Percentiles rank a stretch among this genome's conserved stretches.
phyloP scores from a whole-genome alignment of 1,284 basidiomycete genomes.

The Cutaneotrichosporon sp. region DNA sequence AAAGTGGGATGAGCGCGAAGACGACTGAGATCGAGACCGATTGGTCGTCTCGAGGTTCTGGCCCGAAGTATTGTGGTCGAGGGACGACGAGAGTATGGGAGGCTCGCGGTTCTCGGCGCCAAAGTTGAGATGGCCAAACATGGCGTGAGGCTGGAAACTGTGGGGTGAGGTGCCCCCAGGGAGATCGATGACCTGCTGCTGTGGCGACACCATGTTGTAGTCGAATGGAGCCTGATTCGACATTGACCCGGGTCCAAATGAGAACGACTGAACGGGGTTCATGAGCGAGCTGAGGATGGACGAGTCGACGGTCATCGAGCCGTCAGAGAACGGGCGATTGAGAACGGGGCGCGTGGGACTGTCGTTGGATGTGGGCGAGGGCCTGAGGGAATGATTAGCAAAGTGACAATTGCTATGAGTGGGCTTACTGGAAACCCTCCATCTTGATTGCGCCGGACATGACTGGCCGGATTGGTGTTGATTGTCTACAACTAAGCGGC shows the following conservation, averaged over 20 bases:
- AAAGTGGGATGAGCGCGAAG: constrained; percentile 34
- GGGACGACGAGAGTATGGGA: constrained; percentile 26
- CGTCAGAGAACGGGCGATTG: constrained; percentile 45
- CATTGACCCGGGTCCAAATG: constrained; percentile 18
- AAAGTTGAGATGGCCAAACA: constrained; percentile 39
- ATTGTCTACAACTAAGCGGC: not conserved
- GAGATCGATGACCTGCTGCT: constrained; percentile 25
- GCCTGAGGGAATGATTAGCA: constrained; percentile 7
- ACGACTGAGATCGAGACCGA: constrained; percentile 40
- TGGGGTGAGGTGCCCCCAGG: constrained; percentile 24
- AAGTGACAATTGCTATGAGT: not conserved
- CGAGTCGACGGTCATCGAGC: constrained; percentile 46
- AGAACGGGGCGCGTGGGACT: constrained; percentile 31
- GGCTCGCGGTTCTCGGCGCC: constrained; percentile 42
- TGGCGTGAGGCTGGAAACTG: constrained; percentile 34
- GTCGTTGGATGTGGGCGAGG: constrained; percentile 24
- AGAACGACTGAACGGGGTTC: constrained; percentile 25
- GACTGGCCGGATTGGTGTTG: not conserved
- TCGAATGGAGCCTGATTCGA: constrained; percentile 30
- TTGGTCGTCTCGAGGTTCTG: constrained; percentile 16
- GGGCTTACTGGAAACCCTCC: constrained; percentile 37
- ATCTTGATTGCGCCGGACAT: constrained; percentile 36
- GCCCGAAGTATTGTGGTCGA: constrained; percentile 14
- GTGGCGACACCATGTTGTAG: constrained; percentile 39
- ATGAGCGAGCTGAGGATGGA: constrained; percentile 39